A percentile compares a stretch with the other conserved stretches of the same genome.
Evolutionary conservation across 441 rosid species (phyloP).

Genomic region (Gossypium aridum): DNA sequence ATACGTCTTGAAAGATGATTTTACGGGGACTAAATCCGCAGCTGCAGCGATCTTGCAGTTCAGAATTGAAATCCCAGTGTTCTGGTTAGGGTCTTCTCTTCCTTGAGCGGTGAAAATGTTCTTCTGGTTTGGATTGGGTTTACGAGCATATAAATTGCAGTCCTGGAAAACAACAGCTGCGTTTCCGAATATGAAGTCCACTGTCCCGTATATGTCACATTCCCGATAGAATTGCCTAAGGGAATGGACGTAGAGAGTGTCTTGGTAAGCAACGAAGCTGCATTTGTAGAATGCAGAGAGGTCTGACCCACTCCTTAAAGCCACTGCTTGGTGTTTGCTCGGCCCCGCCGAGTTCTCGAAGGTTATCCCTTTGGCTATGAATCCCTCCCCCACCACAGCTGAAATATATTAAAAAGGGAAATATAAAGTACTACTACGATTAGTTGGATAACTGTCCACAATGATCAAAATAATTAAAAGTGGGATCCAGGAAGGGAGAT

Average conservation of each 20-base stretch:
- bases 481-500: background rate
- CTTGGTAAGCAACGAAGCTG: constrained; percentile 45
- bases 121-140: constrained; percentile 29
- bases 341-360: constrained; percentile 45
- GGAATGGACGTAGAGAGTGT: constrained; percentile 39
- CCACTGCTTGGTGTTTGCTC: constrained; percentile 46
- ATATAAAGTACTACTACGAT: background rate
- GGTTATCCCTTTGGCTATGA: constrained; percentile 39
- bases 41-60: constrained; percentile 34
- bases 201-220: constrained; percentile 40
- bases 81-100: constrained; percentile 40
- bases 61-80: constrained; percentile 35
- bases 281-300: constrained; percentile 39
- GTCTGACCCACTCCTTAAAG: constrained; percentile 38
- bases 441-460: background rate
- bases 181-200: constrained; percentile 41
- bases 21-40: constrained; percentile 33
- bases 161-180: constrained; percentile 34
- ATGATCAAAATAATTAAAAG: background rate
- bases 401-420: background rate
- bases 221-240: constrained; percentile 43
- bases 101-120: constrained; percentile 43
- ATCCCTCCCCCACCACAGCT: constrained; percentile 35
- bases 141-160: constrained; percentile 38
- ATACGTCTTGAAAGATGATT: constrained; percentile 24